These are phyloP conservation scores for Yarrowia hollandica DNA, from an alignment of 805 yeast species.

Conservation along the genomic window DNA sequence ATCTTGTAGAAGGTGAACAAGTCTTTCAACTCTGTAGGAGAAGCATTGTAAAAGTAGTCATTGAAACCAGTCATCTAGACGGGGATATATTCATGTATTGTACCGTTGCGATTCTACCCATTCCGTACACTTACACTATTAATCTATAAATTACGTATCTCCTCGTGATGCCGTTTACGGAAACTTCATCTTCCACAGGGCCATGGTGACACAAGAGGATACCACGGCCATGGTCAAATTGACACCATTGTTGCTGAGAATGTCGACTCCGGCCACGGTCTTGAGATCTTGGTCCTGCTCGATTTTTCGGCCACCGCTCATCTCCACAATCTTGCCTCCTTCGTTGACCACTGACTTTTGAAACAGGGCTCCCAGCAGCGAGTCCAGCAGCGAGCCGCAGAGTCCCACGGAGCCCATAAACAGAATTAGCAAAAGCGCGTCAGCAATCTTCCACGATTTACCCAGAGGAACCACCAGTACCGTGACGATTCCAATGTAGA, in stretches of 20 bases:
- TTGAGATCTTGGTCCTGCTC: conserved; percentile 33
- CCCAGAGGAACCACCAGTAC: conserved; percentile 36
- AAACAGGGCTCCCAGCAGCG: conserved; percentile 47
- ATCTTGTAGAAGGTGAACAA: too few species aligned
- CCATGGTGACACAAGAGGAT: conserved; percentile 40
- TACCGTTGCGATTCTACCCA: too few species aligned
- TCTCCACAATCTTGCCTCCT: conserved; percentile 43
- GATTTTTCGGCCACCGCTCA: conserved; percentile 37
- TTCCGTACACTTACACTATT: too few species aligned
- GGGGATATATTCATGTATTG: too few species aligned
- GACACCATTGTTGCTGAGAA: conserved; percentile 47
- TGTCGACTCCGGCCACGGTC: conserved; percentile 41
- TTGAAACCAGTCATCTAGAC: too few species aligned
- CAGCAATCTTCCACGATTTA: conserved; percentile 30
- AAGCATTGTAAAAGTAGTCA: too few species aligned
- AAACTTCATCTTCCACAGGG: conserved; percentile 33
- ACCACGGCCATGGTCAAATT: conserved; percentile 43
- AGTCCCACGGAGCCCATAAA: conserved; percentile 43
- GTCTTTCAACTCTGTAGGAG: too few species aligned
- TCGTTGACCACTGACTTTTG: conserved; percentile 44
- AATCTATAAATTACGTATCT: too few species aligned
- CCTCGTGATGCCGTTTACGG: not conserved
- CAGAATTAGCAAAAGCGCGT: conserved; percentile 35
- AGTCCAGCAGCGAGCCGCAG: conserved; percentile 46
- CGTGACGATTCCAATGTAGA: conserved; percentile 41